A percentile compares a stretch with the other conserved stretches of the same genome.
phyloP scores from a whole-genome alignment of 768 basidiomycete species.

The Suillus bovinus region DNA sequence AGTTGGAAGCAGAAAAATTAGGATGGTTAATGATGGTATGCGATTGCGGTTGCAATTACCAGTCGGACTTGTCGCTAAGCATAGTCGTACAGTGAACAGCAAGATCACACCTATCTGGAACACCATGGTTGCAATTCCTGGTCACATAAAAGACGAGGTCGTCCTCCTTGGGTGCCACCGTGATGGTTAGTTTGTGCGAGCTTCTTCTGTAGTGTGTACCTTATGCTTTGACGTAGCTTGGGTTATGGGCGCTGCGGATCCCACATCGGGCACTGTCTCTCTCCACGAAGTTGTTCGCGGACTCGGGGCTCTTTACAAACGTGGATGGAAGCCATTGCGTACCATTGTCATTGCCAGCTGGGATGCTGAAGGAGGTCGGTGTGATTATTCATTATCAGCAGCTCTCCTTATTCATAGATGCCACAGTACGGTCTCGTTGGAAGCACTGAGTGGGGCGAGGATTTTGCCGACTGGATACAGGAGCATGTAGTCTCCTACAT shows the following conservation, averaged over 20 bases:
- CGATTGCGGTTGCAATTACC: too few species aligned
- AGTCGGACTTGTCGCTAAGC: background rate
- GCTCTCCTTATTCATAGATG: slow-evolving; percentile 7
- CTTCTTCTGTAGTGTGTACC: background rate
- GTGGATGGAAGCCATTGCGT: slow-evolving; percentile 69
- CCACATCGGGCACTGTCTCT: slow-evolving; percentile 56
- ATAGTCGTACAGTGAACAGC: slow-evolving; percentile 54
- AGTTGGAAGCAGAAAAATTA: slow-evolving; percentile 48
- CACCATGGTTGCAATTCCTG: slow-evolving; percentile 79
- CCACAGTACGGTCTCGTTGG: slow-evolving; percentile 71
- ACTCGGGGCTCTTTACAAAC: slow-evolving; percentile 47
- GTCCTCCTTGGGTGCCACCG: slow-evolving; percentile 88
- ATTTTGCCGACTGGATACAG: slow-evolving; percentile 80
- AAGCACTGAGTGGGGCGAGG: slow-evolving; percentile 93
- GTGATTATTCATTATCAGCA: background rate
- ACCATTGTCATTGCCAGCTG: slow-evolving; percentile 78
- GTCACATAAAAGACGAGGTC: slow-evolving; percentile 80
- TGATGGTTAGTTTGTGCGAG: slow-evolving; percentile 57
- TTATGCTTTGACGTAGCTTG: slow-evolving; percentile 19
- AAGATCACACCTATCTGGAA: slow-evolving; percentile 92
- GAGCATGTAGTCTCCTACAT: slow-evolving; percentile 84
- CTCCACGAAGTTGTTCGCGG: slow-evolving; percentile 58
- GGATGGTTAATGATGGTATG: slow-evolving; percentile 57
- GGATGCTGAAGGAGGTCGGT: slow-evolving; percentile 72
- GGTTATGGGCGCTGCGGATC: slow-evolving; percentile 56